These are phyloP conservation scores for Athelia sp. DNA, from an alignment of 1,284 basidiomycete genomes.

Conservation along the genomic window DNA sequence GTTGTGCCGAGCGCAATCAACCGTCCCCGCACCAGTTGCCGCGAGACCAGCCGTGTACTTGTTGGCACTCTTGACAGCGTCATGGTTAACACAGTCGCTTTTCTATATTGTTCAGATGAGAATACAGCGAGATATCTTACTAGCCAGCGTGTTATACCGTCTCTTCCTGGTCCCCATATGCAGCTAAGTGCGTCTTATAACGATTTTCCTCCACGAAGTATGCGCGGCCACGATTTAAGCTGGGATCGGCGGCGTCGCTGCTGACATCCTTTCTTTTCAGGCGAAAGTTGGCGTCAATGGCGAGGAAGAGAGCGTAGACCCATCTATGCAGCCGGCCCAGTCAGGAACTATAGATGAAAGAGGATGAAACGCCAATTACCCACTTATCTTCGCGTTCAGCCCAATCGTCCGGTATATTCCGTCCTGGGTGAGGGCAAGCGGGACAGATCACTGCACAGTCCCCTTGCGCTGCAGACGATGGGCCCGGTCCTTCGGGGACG, in stretches of 20 bases:
- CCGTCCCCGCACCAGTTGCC: slow-evolving; percentile 11
- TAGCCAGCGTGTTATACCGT: background rate
- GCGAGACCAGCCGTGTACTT: slow-evolving; percentile 4
- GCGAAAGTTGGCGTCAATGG: background rate
- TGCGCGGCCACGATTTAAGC: slow-evolving; percentile 10
- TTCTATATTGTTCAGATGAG: slow-evolving; percentile 5
- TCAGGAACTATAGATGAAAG: too few species aligned
- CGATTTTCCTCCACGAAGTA: slow-evolving; percentile 15
- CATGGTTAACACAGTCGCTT: slow-evolving; percentile 7
- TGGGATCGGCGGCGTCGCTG: slow-evolving; percentile 4
- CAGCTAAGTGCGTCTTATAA: slow-evolving; percentile 9
- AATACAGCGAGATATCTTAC: background rate
- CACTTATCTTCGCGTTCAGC: background rate
- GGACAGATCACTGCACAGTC: background rate
- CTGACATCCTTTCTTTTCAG: slow-evolving; percentile 4
- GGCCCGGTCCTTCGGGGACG: background rate
- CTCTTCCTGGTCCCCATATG: background rate
- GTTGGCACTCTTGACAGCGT: slow-evolving; percentile 13
- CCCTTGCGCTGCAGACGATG: background rate
- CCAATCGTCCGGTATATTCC: background rate
- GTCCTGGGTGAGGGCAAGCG: background rate
- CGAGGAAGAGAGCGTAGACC: background rate
- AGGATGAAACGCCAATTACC: too few species aligned
- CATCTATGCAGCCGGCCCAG: background rate
- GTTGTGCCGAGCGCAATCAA: slow-evolving; percentile 11